Evolutionary conservation across 371 early-diverging fungal genomes (phyloP).

Genomic region (Phascolomyces articulosus): DNA sequence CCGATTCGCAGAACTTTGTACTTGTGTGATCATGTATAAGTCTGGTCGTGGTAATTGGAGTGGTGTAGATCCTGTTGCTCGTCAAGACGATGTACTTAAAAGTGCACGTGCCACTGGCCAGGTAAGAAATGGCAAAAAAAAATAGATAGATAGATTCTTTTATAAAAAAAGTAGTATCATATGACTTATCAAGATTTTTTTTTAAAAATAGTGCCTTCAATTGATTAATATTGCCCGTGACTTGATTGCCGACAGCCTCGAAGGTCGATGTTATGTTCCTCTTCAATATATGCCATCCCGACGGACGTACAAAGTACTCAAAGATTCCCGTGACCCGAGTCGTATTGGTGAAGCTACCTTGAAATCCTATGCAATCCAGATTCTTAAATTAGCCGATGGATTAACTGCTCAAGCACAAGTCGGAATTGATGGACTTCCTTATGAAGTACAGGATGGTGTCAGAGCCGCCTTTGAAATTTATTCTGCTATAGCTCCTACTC

Average conservation of each 20-base stretch:
- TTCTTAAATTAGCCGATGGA: conserved; percentile 30
- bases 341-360: conserved; percentile 24
- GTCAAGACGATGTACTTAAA: conserved; percentile 31
- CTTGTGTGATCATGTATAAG: conserved; percentile 47
- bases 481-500: conserved; percentile 42
- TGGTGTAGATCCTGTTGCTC: conserved; percentile 17
- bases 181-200: neutral
- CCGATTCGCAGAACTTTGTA: conserved; percentile 56
- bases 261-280: conserved; percentile 55
- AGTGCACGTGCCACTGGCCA: conserved; percentile 57
- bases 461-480: conserved; percentile 54
- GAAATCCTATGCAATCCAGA: conserved; percentile 28
- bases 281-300: conserved; percentile 32
- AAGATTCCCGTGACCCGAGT: conserved; percentile 23
- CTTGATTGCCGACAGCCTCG: conserved; percentile 49
- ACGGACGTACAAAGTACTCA: conserved; percentile 22
- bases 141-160: too few relatives aligned
- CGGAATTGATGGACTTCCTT: conserved; percentile 48
- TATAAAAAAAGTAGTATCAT: neutral
- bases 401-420: conserved; percentile 31
- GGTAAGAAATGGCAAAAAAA: conserved; percentile 16
- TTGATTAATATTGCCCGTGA: conserved; percentile 62
- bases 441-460: conserved; percentile 39
- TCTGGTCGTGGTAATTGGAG: conserved; percentile 43
- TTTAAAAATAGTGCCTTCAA: conserved; percentile 47